Evolutionary conservation across 2,329 filamentous ascomycete species (phyloP).

Genomic region (Corniculantispora saksenae): DNA sequence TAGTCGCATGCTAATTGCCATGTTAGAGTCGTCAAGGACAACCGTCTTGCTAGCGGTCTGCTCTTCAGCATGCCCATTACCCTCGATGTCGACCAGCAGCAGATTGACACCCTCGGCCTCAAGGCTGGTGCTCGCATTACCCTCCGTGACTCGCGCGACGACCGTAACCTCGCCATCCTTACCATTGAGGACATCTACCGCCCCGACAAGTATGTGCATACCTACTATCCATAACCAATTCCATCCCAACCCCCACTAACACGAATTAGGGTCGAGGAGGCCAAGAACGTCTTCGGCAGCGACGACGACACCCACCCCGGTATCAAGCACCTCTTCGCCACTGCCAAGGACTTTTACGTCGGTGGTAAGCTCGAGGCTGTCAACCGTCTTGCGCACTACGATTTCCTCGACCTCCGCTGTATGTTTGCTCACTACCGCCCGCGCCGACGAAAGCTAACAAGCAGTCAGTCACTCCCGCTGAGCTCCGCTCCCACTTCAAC

Average conservation of each 20-base stretch:
- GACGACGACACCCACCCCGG: constrained; percentile 89
- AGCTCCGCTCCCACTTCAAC: constrained; percentile 95
- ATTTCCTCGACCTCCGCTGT: constrained; percentile 96
- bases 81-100: constrained; percentile 76
- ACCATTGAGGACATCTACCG: constrained; percentile 94
- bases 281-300: constrained; percentile 90
- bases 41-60: constrained; percentile 82
- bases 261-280: constrained; percentile 72
- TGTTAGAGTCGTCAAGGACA: constrained; percentile 80
- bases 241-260: constrained; percentile 23
- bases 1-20: constrained; percentile 29
- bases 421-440: constrained; percentile 37
- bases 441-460: neutral
- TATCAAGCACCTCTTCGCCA: constrained; percentile 82
- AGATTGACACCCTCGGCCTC: constrained; percentile 72
- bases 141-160: constrained; percentile 93
- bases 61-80: constrained; percentile 98
- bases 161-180: constrained; percentile 92
- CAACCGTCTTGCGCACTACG: constrained; percentile 95
- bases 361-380: constrained; percentile 96
- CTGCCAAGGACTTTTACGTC: constrained; percentile 84
- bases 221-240: neutral
- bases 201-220: constrained; percentile 78
- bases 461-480: constrained; percentile 77
- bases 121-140: constrained; percentile 81